These are phyloP conservation scores for Russula lepida DNA, from an alignment of 768 basidiomycete genomes.

Conservation along the genomic window DNA sequence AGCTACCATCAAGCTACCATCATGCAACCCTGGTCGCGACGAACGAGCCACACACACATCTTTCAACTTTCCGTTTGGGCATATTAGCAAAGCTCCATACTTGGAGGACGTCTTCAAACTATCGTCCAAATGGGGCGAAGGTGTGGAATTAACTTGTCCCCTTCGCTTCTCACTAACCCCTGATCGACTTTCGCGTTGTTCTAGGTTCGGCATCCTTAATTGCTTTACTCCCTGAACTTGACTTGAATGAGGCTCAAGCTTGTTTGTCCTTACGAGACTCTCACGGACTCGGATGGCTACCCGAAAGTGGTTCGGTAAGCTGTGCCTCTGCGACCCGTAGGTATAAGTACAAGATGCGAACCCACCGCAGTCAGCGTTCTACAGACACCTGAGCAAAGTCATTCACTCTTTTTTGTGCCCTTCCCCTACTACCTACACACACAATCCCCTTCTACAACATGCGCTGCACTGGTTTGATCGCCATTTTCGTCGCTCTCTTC, in stretches of 20 bases:
- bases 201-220: not conserved
- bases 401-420: too few relatives aligned
- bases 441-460: not conserved
- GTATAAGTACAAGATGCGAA: not conserved
- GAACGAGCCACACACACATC: not conserved
- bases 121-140: not conserved
- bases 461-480: not conserved
- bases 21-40: not conserved
- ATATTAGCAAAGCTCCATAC: not conserved
- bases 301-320: too few relatives aligned
- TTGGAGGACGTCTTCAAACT: not conserved
- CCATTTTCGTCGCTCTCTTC: not conserved
- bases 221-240: not conserved
- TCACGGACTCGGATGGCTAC: not conserved
- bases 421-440: not conserved
- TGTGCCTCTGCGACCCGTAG: too few relatives aligned
- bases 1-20: too few relatives aligned
- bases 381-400: too few relatives aligned
- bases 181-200: not conserved
- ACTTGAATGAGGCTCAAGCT: not conserved
- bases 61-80: not conserved
- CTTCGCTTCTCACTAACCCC: not conserved
- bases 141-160: not conserved
- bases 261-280: not conserved
- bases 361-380: too few relatives aligned